Conservation (phyloP, 805 yeast genomes). For the Saturnispora zaruensis region DNA sequence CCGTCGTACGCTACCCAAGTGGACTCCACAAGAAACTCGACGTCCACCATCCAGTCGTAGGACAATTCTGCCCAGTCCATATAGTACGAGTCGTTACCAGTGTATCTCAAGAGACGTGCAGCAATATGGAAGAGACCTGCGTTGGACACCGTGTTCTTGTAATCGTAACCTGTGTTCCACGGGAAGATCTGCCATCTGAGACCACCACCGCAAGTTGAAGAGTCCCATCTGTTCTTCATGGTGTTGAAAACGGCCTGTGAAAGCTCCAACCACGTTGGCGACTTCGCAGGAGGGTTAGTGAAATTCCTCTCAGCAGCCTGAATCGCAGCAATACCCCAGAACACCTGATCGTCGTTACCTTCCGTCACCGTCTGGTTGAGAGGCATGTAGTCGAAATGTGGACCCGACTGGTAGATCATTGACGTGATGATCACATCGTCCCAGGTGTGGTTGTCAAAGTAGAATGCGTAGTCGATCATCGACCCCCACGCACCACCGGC, state of each 20-base stretch:
- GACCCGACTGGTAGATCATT: conserved; percentile 65
- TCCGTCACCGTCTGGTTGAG: conserved; percentile 83
- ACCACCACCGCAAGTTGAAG: conserved; percentile 70
- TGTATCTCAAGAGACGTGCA: conserved; percentile 78
- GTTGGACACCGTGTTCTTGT: conserved; percentile 86
- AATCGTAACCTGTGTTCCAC: conserved; percentile 92
- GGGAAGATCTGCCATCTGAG: conserved; percentile 92
- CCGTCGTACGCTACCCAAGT: conserved; percentile 58
- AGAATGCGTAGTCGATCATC: conserved; percentile 68
- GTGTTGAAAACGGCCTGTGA: conserved; percentile 89
- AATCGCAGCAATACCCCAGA: conserved; percentile 93
- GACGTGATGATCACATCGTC: conserved; percentile 52
- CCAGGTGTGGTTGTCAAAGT: conserved; percentile 62
- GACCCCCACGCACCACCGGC: conserved; percentile 96
- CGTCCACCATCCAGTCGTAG: conserved; percentile 71
- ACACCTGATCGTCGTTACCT: conserved; percentile 97
- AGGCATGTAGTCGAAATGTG: conserved; percentile 73
- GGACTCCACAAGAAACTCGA: conserved; percentile 37
- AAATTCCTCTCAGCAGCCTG: conserved; percentile 87
- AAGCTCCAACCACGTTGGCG: conserved; percentile 72
- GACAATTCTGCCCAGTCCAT: conserved; percentile 64
- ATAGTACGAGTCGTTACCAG: conserved; percentile 58
- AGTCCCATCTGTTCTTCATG: conserved; percentile 87
- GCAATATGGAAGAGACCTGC: conserved; percentile 84
- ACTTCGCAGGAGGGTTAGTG: conserved; percentile 50